phyloP scores from a whole-genome alignment of 768 basidiomycete genomes.

The Lactifluus hygrophoroides region DNA sequence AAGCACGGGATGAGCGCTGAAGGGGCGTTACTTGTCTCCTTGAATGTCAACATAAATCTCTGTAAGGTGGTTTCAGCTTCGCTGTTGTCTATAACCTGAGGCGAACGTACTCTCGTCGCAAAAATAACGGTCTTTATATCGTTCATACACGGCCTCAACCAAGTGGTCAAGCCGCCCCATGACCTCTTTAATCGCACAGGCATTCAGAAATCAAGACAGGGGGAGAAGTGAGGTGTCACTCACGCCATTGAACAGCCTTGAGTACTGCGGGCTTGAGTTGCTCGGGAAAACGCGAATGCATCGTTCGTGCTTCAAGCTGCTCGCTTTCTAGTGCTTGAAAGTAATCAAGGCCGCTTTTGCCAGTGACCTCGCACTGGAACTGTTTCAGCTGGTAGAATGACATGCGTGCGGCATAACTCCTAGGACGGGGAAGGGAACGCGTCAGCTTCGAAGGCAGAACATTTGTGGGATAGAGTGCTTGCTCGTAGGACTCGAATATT shows the following conservation, averaged over 20 bases:
- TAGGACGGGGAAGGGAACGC: slow-evolving; percentile 23
- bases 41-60: slow-evolving; percentile 81
- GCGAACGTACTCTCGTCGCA: slow-evolving; percentile 68
- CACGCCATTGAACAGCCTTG: slow-evolving; percentile 94
- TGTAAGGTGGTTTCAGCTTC: slow-evolving; percentile 26
- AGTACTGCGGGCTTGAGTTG: slow-evolving; percentile 88
- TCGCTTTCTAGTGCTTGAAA: slow-evolving; percentile 92
- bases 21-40: slow-evolving; percentile 69
- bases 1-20: slow-evolving; percentile 14
- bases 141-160: slow-evolving; percentile 90
- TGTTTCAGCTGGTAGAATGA: slow-evolving; percentile 90
- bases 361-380: slow-evolving; percentile 96
- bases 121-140: slow-evolving; percentile 95
- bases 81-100: slow-evolving; percentile 8
- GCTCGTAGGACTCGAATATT: slow-evolving; percentile 97
- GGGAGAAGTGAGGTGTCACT: slow-evolving; percentile 33
- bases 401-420: slow-evolving; percentile 84
- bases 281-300: slow-evolving; percentile 89
- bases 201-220: slow-evolving; percentile 10
- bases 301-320: slow-evolving; percentile 75
- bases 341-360: slow-evolving; percentile 89
- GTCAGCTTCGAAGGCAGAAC: slow-evolving; percentile 21
- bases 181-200: slow-evolving; percentile 56
- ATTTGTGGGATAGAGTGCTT: slow-evolving; percentile 32
- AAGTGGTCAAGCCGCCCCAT: slow-evolving; percentile 93